Base-by-base conservation (phyloP, 345 rosid species). In the Salix udensis region DNA sequence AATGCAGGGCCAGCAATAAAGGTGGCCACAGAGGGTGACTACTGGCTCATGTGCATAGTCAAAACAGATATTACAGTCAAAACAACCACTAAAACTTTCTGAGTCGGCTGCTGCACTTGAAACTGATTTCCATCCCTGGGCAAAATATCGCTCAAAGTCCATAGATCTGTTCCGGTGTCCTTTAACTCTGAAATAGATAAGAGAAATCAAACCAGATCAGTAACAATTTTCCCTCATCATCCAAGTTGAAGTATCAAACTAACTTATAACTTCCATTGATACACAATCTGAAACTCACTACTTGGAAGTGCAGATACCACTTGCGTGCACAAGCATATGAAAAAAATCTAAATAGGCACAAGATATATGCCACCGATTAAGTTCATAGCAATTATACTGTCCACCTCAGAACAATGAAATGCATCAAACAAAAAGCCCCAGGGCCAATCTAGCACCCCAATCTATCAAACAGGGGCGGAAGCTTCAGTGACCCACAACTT, bases 1-100 rank as follows among this genome's bases (percentile, higher is more conserved):
- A 77, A 96, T 91, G 87, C 98, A 96, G 24, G 97, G 93, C 99
- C 99, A 96, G 86, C 99, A 96, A 83, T 91, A 96, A 64, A 96
- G 88, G 85, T 96, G 99, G 42, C 99, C 99, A 39, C 98, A 96
- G 71, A 87, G 90, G 36, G 98, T 93, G 68, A 96, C 98, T 74
- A 96, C 96, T 0, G 99, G 99, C 50, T 96, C 99, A 0, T 62
- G 85, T 5, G 93, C 98, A 67, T 71, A 86, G 52, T 96, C 98
- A 19, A 96, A 80, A 70, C 99, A 96, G 83, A 96, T 93, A 69
- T 89, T 91, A 84, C 99, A 96, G 82, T 93, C 96, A 74, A 93
- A 96, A 85, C 89, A 85, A 77, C 93, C 96, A 28, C 79, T 81
- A 40, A 76, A 75, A 77, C 71, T 78, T 70, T 86, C 88, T 0